phyloP scores from a whole-genome alignment of 306 rosid genomes.

The Gleditsia sinensis region DNA sequence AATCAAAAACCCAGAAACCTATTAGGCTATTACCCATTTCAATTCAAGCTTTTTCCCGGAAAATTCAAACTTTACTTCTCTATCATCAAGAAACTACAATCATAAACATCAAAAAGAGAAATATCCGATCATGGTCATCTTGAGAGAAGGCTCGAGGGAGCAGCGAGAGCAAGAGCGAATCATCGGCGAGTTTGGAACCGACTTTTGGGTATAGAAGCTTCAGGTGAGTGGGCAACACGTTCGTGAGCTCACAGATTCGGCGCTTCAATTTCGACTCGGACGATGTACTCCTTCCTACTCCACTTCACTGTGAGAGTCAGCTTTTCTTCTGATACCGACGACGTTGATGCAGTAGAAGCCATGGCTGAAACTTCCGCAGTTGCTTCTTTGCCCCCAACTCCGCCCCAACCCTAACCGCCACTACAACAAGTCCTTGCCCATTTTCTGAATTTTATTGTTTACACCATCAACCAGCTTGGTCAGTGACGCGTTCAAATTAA shows the following conservation, averaged over 20 bases:
- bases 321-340: slow-evolving; percentile 60
- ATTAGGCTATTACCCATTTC: background rate
- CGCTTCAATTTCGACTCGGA: slow-evolving; percentile 85
- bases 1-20: slow-evolving; percentile 3
- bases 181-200: slow-evolving; percentile 84
- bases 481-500: no score
- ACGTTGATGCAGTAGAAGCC: slow-evolving; percentile 31
- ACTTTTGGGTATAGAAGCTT: slow-evolving; percentile 88
- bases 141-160: slow-evolving; percentile 72
- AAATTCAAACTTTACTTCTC: background rate
- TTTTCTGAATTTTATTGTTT: no score
- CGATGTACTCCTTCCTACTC: slow-evolving; percentile 91
- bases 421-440: no score
- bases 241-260: slow-evolving; percentile 90
- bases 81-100: background rate
- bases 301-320: slow-evolving; percentile 77
- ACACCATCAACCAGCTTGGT: no score
- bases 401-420: background rate
- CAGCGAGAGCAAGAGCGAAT: slow-evolving; percentile 71
- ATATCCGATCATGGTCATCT: slow-evolving; percentile 93
- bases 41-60: no score
- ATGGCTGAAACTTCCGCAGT: background rate
- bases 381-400: background rate
- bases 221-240: slow-evolving; percentile 84
- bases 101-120: background rate